Base-by-base conservation (phyloP, 169 alveolate species). In the Cryptosporidium sp. region DNA sequence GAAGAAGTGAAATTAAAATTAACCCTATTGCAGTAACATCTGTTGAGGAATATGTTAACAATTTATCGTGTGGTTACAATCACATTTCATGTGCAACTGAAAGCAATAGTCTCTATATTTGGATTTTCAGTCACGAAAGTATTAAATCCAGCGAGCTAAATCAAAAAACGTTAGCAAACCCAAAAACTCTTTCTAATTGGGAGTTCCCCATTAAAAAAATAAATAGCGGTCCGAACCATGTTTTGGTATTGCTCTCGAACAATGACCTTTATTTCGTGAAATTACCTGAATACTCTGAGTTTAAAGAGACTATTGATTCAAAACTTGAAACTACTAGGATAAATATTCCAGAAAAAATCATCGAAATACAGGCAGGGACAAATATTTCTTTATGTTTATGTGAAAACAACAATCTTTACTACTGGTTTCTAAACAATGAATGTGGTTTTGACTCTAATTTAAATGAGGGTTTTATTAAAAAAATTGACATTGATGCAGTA, bases 81-180 rank as follows among this genome's bases (percentile, higher is more conserved):
- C 89, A 80, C 29, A 48, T 80, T 45, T 60, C 89, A 12, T 80
- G 89, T 65, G 12, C 53, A 37, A 65, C 80, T 26, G 89, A 80
- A 62, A 62, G 9, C 10, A 65, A 80, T 42, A 61, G 14, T 10
- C 9, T 80, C n/a, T 80, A 80, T 42, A 42, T 80, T 65, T 80
- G 89, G 89, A 44, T 45, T 5, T 73, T 73, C 23, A 26, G 67
- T 23, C 37, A 16, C 2, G 67, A 56, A 56, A 56, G 67, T 16
- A 56, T 56, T 3, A 56, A 56, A n/a, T 56, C 31, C 16, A 56
- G 23, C 23, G 67, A 56, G 23, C 6, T 56, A 29, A 65, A 33
- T 37, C 23, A 9, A 26, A 37, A 65, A 44, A 23, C 33, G n/a
- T 2, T 56, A 7, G 48, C 18, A n/a, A 80, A 44, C 23, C 89